Evolutionary conservation across 306 rosid species (phyloP).

Genomic region (Begonia fuchsioides): DNA sequence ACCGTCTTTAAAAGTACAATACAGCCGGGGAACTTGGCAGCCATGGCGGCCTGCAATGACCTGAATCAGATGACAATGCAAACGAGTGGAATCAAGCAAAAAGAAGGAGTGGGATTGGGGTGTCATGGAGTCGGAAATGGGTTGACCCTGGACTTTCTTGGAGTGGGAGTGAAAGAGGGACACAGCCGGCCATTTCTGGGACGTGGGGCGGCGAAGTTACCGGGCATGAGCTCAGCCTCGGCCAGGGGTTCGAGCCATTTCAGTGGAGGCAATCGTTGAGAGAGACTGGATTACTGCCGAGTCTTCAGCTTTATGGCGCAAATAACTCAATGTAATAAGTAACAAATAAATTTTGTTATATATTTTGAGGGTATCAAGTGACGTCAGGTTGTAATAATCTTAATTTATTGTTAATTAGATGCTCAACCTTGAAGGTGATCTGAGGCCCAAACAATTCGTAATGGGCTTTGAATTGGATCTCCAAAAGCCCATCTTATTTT

Average conservation of each 20-base stretch:
- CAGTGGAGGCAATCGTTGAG: slow-evolving; percentile 35
- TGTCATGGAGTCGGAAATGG: slow-evolving; percentile 12
- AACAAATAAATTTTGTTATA: no score
- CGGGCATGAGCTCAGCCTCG: slow-evolving; percentile 22
- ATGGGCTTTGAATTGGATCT: no score
- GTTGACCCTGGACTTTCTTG: slow-evolving; percentile 75
- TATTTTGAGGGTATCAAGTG: no score
- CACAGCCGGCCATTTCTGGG: slow-evolving; percentile 26
- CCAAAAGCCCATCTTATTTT: neutral
- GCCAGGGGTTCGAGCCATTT: slow-evolving; percentile 55
- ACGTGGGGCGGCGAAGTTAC: slow-evolving; percentile 51
- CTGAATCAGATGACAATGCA: slow-evolving; percentile 31
- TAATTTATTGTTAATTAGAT: no score
- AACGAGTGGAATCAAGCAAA: slow-evolving; percentile 11
- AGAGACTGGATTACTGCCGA: no score
- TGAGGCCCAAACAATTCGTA: no score
- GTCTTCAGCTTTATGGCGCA: no score
- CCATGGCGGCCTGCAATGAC: slow-evolving; percentile 10
- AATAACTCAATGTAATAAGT: no score
- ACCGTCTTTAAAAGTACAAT: slow-evolving; percentile 11
- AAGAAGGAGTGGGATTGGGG: neutral
- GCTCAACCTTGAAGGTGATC: no score
- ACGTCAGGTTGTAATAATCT: no score
- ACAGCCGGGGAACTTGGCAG: neutral
- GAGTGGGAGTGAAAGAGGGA: slow-evolving; percentile 37